A percentile compares a stretch with the other conserved stretches of the same genome.
These are phyloP conservation scores for Gracilaria domingensis DNA, from an alignment of 23 red algal species.

Conservation along the genomic window DNA sequence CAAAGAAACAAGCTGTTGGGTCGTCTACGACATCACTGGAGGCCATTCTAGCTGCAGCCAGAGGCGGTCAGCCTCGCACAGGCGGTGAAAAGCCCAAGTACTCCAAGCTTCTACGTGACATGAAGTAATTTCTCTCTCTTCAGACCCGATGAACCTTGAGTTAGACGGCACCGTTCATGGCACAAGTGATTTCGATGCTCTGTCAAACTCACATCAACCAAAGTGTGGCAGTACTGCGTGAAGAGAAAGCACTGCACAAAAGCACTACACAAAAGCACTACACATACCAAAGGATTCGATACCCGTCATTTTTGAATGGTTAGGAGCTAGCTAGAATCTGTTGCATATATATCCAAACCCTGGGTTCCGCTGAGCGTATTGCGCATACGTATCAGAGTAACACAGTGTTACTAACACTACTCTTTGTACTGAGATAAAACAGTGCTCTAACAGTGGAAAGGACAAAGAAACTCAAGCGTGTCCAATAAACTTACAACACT, in stretches of 20 bases:
- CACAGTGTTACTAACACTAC: background rate
- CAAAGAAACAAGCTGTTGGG: background rate
- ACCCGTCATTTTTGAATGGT: background rate
- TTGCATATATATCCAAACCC: background rate
- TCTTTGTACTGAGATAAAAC: background rate
- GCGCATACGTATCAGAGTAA: background rate
- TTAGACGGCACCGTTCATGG: background rate
- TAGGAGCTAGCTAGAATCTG: background rate
- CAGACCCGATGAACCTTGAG: background rate
- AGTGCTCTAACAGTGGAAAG: background rate
- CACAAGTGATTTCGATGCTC: background rate
- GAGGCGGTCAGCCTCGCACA: background rate
- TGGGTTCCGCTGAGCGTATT: background rate
- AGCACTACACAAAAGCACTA: too few relatives aligned
- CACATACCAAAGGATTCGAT: background rate
- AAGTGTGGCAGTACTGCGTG: background rate
- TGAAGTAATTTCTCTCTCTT: constrained; percentile 39
- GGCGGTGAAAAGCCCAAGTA: constrained; percentile 61
- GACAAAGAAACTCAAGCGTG: background rate
- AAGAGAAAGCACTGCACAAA: background rate
- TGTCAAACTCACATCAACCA: background rate
- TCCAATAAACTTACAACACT: background rate
- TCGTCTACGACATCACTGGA: constrained; percentile 52
- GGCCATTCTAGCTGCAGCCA: constrained; percentile 61
- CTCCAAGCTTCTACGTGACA: constrained; percentile 61